Conservation (phyloP, 1,284 basidiomycete species). For the Amylostereum chailletii region DNA sequence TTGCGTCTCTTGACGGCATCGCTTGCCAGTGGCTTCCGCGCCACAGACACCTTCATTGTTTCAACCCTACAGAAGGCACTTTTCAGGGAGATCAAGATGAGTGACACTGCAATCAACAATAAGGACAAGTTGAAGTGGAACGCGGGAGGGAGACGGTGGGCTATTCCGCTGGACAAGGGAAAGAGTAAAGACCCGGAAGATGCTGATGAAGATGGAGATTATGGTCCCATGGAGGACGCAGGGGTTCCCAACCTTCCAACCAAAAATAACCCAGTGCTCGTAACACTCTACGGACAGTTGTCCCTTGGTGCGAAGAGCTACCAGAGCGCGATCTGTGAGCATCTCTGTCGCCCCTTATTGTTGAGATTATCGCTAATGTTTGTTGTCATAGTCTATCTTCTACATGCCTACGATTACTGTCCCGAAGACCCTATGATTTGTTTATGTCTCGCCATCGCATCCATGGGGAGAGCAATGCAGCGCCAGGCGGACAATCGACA, state of each 20-base stretch:
- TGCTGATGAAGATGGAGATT: conserved; percentile 24
- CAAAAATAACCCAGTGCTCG: conserved; percentile 65
- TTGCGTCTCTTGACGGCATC: conserved; percentile 65
- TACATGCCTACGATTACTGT: conserved; percentile 82
- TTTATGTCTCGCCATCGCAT: conserved; percentile 76
- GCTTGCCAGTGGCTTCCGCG: conserved; percentile 57
- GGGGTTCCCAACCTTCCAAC: conserved; percentile 38
- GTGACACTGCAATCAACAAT: conserved; percentile 52
- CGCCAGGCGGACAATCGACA: conserved; percentile 92
- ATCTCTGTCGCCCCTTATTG: conserved; percentile 1
- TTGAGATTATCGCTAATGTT: conserved; percentile 1
- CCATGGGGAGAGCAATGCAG: conserved; percentile 84
- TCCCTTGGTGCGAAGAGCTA: conserved; percentile 81
- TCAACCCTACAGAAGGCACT: conserved; percentile 76
- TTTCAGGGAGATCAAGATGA: conserved; percentile 65
- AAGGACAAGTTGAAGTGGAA: conserved; percentile 56
- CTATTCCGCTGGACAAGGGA: conserved; percentile 15
- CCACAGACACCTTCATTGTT: conserved; percentile 68
- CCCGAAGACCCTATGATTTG: conserved; percentile 82
- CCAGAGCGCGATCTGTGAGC: conserved; percentile 85
- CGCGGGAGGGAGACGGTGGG: conserved; percentile 42
- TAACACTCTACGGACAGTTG: conserved; percentile 83
- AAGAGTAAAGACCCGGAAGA: conserved; percentile 26
- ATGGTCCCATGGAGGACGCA: conserved; percentile 15
- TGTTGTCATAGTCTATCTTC: conserved; percentile 62